These are phyloP conservation scores for Quercus phellos DNA, from an alignment of 331 rosid genomes.

Conservation along the genomic window DNA sequence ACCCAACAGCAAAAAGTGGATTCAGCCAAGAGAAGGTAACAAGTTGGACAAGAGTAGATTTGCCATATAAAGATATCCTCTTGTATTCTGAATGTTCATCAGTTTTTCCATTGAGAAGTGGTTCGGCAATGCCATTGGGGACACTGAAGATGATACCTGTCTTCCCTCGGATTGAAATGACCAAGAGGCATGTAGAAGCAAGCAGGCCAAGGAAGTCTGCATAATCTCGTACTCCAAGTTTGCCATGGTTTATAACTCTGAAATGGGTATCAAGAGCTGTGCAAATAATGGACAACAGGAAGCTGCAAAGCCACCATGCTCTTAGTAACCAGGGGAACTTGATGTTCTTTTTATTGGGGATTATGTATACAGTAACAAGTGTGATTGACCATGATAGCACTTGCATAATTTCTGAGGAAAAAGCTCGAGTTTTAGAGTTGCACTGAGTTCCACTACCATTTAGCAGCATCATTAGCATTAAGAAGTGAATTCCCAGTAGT, in stretches of 20 bases:
- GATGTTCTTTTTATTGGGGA: constrained; percentile 23
- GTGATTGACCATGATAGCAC: constrained; percentile 51
- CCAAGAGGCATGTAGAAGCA: constrained; percentile 49
- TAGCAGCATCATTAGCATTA: constrained; percentile 31
- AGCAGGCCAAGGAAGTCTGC: constrained; percentile 49
- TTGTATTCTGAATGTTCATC: constrained; percentile 19
- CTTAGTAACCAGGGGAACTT: constrained; percentile 71
- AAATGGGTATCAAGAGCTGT: constrained; percentile 38
- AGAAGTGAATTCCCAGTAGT: constrained; percentile 38
- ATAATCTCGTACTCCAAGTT: constrained; percentile 40
- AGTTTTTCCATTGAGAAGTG: constrained; percentile 55
- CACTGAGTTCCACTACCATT: constrained; percentile 51
- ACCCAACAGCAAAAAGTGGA: constrained; percentile 67
- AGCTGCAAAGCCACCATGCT: constrained; percentile 82
- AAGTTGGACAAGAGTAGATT: constrained; percentile 62
- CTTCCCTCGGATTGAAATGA: constrained; percentile 56
- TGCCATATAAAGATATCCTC: constrained; percentile 55
- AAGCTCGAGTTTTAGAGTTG: constrained; percentile 23
- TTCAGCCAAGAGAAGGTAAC: constrained; percentile 89
- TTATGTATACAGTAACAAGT: constrained; percentile 30
- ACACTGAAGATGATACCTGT: constrained; percentile 36
- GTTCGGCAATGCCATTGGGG: constrained; percentile 42
- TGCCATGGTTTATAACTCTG: constrained; percentile 25
- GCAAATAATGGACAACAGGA: constrained; percentile 33
- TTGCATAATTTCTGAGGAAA: constrained; percentile 54